phyloP scores from a whole-genome alignment of 2,329 filamentous ascomycete species.

The Amylocarpus encephaloides region DNA sequence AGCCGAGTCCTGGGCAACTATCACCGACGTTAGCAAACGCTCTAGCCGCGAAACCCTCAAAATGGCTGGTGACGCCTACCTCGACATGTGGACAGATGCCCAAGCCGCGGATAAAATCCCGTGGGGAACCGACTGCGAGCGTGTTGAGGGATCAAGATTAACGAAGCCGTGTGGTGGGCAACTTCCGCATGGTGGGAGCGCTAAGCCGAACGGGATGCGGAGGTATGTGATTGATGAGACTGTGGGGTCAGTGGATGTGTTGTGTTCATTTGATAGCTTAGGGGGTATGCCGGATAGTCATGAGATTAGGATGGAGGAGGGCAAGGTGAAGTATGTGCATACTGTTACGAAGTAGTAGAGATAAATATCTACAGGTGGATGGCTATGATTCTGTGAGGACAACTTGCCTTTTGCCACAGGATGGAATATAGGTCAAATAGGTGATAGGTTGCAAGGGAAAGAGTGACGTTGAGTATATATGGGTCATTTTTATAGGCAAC shows the following conservation, averaged over 20 bases:
- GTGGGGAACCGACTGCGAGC: constrained; percentile 14
- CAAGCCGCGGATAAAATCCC: constrained; percentile 10
- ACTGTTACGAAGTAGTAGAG: constrained; percentile 1
- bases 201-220: constrained; percentile 9
- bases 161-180: constrained; percentile 11
- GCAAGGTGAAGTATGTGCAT: constrained; percentile 17
- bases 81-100: constrained; percentile 16
- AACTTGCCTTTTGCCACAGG: no score
- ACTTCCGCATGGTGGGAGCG: constrained; percentile 10
- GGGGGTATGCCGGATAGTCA: constrained; percentile 14
- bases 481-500: no score
- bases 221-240: constrained; percentile 17
- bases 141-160: constrained; percentile 11
- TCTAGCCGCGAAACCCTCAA: constrained; percentile 1
- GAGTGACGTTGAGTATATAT: no score
- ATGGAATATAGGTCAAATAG: no score
- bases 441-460: no score
- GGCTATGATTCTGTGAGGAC: no score
- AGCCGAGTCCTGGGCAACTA: constrained; percentile 7
- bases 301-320: constrained; percentile 11
- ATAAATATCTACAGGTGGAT: no score
- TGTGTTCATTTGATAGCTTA: constrained; percentile 11
- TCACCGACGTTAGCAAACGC: not conserved
- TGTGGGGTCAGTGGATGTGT: constrained; percentile 12
- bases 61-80: constrained; percentile 11